Evolutionary conservation across 2,329 filamentous ascomycete species (phyloP).

Genomic region (Alternaria dauci): DNA sequence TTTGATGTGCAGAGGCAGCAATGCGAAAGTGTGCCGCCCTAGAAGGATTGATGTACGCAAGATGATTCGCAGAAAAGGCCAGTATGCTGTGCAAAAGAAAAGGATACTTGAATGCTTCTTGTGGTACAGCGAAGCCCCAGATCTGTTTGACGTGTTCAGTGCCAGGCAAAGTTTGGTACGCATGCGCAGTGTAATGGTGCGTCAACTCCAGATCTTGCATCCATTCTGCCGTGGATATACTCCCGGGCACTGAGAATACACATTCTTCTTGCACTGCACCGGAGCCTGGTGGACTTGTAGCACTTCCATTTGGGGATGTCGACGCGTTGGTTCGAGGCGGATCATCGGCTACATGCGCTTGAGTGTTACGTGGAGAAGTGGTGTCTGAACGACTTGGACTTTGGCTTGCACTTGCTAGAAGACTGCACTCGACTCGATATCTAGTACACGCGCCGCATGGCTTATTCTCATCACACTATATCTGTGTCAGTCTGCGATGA

Average conservation of each 20-base stretch:
- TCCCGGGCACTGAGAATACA: not conserved
- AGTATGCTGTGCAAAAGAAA: constrained; percentile 53
- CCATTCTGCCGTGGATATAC: constrained; percentile 22
- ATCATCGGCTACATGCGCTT: constrained; percentile 2
- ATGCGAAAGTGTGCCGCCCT: constrained; percentile 28
- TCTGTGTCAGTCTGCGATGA: constrained; percentile 9
- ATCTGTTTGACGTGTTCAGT: constrained; percentile 33
- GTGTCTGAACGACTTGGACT: not conserved
- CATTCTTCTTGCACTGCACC: not conserved
- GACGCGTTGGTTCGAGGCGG: not conserved
- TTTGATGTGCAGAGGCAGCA: constrained; percentile 42
- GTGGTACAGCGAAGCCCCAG: constrained; percentile 48
- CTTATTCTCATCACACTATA: constrained; percentile 42
- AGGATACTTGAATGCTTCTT: constrained; percentile 43
- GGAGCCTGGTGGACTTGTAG: not conserved
- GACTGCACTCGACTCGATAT: constrained; percentile 43
- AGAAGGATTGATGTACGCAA: constrained; percentile 40
- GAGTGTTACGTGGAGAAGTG: constrained; percentile 1
- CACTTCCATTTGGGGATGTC: constrained; percentile 11
- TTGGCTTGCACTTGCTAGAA: constrained; percentile 18
- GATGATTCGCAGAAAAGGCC: constrained; percentile 49
- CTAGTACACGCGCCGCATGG: constrained; percentile 39
- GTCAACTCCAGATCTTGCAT: constrained; percentile 41
- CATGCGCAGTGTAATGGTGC: constrained; percentile 41
- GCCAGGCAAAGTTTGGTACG: constrained; percentile 33